Percentiles rank a stretch among this genome's conserved stretches.
Evolutionary conservation across 306 rosid genomes (phyloP).

Genomic region (Alnus glutinosa): DNA sequence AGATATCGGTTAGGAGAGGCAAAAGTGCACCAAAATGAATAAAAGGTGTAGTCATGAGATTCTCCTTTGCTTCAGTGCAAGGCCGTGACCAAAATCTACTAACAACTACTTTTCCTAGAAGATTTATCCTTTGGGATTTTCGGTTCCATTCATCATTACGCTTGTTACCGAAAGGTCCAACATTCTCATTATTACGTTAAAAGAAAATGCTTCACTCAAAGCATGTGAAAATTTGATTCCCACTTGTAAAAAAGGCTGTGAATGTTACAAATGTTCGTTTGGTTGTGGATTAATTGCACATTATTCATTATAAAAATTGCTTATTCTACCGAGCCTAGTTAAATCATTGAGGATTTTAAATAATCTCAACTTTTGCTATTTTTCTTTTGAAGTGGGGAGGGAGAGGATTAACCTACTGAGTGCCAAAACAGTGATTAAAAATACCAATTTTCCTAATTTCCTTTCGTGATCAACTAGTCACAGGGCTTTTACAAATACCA

Average conservation of each 20-base stretch:
- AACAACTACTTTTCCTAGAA: no score
- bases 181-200: slow-evolving; percentile 29
- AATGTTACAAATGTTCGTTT: slow-evolving; percentile 1
- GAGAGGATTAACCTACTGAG: not conserved
- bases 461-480: no score
- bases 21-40: slow-evolving; percentile 3
- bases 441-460: not conserved
- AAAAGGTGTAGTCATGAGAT: slow-evolving; percentile 34
- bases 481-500: no score
- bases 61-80: slow-evolving; percentile 32
- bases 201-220: slow-evolving; percentile 21
- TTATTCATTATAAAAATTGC: no score
- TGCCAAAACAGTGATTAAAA: not conserved
- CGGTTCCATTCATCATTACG: slow-evolving; percentile 33
- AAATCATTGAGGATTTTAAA: not conserved
- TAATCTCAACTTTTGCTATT: no score
- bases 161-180: slow-evolving; percentile 39
- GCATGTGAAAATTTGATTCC: slow-evolving; percentile 47
- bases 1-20: slow-evolving; percentile 23
- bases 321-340: not conserved
- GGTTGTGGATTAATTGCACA: not conserved
- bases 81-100: slow-evolving; percentile 39
- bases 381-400: not conserved
- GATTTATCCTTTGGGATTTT: no score
- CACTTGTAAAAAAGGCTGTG: slow-evolving; percentile 31